phyloP scores from a whole-genome alignment of 768 basidiomycete genomes.

The Serendipita sp. region DNA sequence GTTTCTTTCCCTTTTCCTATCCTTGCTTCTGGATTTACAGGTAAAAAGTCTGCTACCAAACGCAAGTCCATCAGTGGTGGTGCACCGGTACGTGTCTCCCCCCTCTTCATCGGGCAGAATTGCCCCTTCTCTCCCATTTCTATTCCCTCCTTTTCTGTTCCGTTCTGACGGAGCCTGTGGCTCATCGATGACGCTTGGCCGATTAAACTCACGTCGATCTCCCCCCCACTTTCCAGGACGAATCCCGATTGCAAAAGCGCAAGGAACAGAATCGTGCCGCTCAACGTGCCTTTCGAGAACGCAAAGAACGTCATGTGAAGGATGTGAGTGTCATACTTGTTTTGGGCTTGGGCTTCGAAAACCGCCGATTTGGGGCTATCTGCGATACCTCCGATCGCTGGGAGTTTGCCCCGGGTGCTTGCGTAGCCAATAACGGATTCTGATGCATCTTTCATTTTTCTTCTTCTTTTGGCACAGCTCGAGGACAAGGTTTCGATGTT shows the following conservation, averaged over 20 bases:
- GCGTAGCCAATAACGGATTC: not conserved
- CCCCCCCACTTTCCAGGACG: slow-evolving; percentile 32
- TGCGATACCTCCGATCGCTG: slow-evolving; percentile 6
- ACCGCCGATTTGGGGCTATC: not conserved
- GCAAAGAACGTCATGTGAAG: slow-evolving; percentile 94
- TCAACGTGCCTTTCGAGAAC: slow-evolving; percentile 90
- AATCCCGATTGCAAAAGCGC: slow-evolving; percentile 61
- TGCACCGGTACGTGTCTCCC: no score
- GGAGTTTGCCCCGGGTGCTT: not conserved
- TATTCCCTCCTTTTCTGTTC: slow-evolving; percentile 7
- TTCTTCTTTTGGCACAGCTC: slow-evolving; percentile 31
- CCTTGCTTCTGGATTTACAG: not conserved
- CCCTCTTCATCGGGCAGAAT: no score
- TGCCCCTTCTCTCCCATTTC: no score
- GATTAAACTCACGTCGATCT: not conserved
- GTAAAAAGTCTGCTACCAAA: slow-evolving; percentile 16
- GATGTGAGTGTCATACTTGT: slow-evolving; percentile 44
- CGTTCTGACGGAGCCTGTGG: not conserved
- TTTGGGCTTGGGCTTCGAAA: not conserved
- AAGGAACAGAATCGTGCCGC: slow-evolving; percentile 97
- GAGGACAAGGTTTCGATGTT: slow-evolving; percentile 83
- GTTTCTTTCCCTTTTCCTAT: no score
- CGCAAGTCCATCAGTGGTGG: slow-evolving; percentile 16
- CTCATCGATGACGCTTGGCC: no score
- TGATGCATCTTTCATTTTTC: not conserved